phyloP scores from a whole-genome alignment of 805 yeast species.

The Candida sithepensis region DNA sequence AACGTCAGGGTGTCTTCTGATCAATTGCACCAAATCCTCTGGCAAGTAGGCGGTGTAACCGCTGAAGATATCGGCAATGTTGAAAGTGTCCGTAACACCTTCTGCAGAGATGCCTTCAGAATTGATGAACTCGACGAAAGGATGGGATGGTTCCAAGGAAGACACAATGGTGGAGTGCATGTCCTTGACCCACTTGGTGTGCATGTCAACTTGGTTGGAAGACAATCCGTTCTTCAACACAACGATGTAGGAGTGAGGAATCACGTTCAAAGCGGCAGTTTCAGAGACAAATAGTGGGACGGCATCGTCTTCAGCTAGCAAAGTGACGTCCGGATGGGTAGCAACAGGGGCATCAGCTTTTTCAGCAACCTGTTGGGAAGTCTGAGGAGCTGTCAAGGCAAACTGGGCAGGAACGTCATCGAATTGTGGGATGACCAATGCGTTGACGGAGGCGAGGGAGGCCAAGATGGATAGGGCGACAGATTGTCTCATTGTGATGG shows the following conservation, averaged over 20 bases:
- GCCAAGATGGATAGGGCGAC: constrained; percentile 26
- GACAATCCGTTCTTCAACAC: constrained; percentile 69
- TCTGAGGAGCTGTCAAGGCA: constrained; percentile 5
- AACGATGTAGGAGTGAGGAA: constrained; percentile 78
- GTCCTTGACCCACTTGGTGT: constrained; percentile 61
- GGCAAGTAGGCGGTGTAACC: constrained; percentile 90
- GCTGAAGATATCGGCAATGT: constrained; percentile 50
- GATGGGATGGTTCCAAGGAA: constrained; percentile 18
- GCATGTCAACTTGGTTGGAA: constrained; percentile 54
- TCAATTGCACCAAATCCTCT: constrained; percentile 66
- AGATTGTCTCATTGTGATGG: constrained; percentile 12
- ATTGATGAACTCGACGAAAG: constrained; percentile 31
- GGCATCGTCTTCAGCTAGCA: constrained; percentile 23
- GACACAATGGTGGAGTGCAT: constrained; percentile 42
- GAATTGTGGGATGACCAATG: constrained; percentile 57
- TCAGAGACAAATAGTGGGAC: constrained; percentile 49
- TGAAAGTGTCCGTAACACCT: constrained; percentile 59
- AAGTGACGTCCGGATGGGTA: too few relatives aligned
- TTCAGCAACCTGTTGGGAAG: constrained; percentile 2
- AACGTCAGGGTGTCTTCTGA: constrained; percentile 53
- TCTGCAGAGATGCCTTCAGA: constrained; percentile 31
- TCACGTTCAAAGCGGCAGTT: constrained; percentile 41
- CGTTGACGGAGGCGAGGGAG: constrained; percentile 34
- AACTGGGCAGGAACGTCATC: constrained; percentile 18
- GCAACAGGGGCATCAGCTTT: constrained; percentile 24